Evolutionary conservation across 441 rosid species (phyloP).

Genomic region (Pelargonium australe): DNA sequence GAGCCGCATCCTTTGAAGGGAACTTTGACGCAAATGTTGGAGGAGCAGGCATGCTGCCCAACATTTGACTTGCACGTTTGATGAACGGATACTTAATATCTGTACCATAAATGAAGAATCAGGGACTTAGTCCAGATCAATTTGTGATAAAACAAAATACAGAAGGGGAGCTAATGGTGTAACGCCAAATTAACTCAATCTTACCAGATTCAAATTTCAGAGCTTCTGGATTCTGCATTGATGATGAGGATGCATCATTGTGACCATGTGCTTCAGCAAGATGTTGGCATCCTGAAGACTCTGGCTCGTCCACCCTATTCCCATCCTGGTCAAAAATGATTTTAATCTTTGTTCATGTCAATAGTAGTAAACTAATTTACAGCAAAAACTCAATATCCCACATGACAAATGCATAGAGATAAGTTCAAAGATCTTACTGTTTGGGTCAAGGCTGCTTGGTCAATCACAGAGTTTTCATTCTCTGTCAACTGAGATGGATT

Average conservation of each 20-base stretch:
- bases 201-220: constrained; percentile 51
- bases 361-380: not conserved
- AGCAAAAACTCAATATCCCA: not conserved
- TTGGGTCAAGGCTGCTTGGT: constrained; percentile 27
- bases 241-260: constrained; percentile 42
- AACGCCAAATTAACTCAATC: not conserved
- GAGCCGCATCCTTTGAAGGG: constrained; percentile 59
- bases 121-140: constrained; percentile 10
- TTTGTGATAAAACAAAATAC: not conserved
- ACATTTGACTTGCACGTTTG: constrained; percentile 64
- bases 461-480: constrained; percentile 27
- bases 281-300: constrained; percentile 24
- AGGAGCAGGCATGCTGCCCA: constrained; percentile 69
- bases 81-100: constrained; percentile 59
- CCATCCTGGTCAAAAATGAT: constrained; percentile 34
- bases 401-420: not conserved
- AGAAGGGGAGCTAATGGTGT: not conserved
- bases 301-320: constrained; percentile 37
- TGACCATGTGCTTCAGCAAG: constrained; percentile 29
- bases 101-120: constrained; percentile 24
- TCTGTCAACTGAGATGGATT: constrained; percentile 49
- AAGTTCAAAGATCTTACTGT: constrained; percentile 34
- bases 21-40: constrained; percentile 79
- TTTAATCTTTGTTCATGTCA: not conserved
- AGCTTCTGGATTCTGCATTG: constrained; percentile 44